Percentiles rank a stretch among this genome's conserved stretches.
Evolutionary conservation across 176 grass and related monocot species (phyloP).

Genomic region (Cymbopogon citratus): DNA sequence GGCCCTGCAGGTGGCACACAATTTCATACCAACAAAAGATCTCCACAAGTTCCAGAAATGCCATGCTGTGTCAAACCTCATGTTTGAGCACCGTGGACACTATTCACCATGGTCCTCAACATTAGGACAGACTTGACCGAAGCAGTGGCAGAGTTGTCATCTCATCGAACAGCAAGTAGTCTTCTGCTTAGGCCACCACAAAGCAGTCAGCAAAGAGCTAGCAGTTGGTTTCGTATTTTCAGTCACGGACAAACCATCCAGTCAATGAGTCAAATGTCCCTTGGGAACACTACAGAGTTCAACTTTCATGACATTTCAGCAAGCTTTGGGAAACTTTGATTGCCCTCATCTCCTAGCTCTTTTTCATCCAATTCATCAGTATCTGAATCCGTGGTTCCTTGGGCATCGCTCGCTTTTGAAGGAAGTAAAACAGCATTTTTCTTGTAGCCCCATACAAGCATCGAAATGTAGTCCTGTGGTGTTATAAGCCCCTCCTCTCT

Average conservation of each 20-base stretch:
- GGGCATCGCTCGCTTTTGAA: constrained; percentile 31
- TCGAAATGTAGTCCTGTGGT: constrained; percentile 82
- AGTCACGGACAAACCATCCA: background rate
- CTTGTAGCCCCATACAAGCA: constrained; percentile 98
- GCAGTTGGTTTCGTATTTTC: constrained; percentile 1
- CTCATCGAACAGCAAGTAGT: background rate
- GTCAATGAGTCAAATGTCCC: background rate
- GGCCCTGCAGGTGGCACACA: background rate
- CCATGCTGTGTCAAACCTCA: background rate
- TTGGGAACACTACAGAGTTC: background rate
- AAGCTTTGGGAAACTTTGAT: constrained; percentile 20
- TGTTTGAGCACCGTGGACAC: background rate
- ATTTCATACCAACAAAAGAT: background rate
- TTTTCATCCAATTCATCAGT: constrained; percentile 39
- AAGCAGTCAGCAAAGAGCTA: constrained; percentile 14
- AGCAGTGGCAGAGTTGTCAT: constrained; percentile 1
- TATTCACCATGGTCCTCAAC: background rate
- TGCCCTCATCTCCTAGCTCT: constrained; percentile 14
- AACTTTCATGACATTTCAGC: constrained; percentile 36
- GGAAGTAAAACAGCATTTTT: constrained; percentile 63
- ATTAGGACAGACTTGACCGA: constrained; percentile 10
- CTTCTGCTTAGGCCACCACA: background rate
- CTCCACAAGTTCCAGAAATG: background rate
- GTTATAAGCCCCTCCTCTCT: constrained; percentile 85
- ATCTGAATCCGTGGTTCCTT: constrained; percentile 39